Evolutionary conservation across 805 yeast species (phyloP), one percentile per base, ranked within the genome.

Genomic region (Lipomyces kockii): DNA sequence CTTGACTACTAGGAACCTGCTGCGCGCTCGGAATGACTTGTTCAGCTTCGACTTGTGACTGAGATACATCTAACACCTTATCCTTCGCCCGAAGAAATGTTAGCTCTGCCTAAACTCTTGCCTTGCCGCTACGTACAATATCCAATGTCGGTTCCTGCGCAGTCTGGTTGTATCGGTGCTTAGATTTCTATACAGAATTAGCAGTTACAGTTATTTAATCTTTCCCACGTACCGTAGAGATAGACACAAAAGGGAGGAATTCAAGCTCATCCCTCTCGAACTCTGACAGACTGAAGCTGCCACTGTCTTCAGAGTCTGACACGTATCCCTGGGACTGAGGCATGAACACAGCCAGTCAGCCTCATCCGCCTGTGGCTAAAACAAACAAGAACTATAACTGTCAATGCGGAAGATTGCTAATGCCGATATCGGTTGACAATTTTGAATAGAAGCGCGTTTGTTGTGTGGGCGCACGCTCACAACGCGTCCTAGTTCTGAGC

Each of bases 301-400:
- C 61, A 22, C 65, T 63, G 46, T 60, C 72, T 51, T 70, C 72
- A 29, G 72, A 66, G 54, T 70, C 73, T 11, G 71, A 60, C 35
- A 70, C 43, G 27, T 63, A 69, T 22, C 67, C 72, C 3, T 55
- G 53, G 34, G 53, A 58, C 25, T 46, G 29, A 22, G 72, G 62
- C 72, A 70, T 70, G 20, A 61, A 34, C 3, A 20, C 29, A 14
- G 27, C 34, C n/a, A 25, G 17, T 32, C 17, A 56, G 52, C 59
- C 9, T 56, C 59, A 32, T 56, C 49, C 29, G 55, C 34, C 49
- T 43, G 22, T 43, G 3, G 3, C 3, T 17, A 43, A 7, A 17
- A 17, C 49, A 43, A n/a, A 43, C 49, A 17, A 17, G 49, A 43
- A 5, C n/a, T 14, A 37, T 37, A 37, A 17, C 49, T 6, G 22